phyloP scores from a whole-genome alignment of 768 basidiomycete genomes.

The Calocybe cyanea region DNA sequence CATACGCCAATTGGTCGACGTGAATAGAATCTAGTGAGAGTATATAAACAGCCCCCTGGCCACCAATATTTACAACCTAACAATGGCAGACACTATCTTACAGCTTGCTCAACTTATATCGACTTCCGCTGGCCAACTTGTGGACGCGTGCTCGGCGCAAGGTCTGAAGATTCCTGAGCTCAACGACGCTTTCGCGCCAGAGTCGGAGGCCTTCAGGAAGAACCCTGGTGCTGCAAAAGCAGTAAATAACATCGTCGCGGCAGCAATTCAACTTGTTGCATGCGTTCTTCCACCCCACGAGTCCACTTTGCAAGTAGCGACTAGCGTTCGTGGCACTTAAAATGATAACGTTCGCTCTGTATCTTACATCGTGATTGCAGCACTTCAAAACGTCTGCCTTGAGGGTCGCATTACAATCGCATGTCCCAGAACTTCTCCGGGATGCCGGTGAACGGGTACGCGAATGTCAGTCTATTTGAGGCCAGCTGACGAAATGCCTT shows the following conservation, averaged over 20 bases:
- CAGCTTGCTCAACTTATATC: conserved; percentile 16
- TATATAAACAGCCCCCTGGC: too few relatives aligned
- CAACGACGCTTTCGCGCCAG: conserved; percentile 20
- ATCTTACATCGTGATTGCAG: conserved; percentile 6
- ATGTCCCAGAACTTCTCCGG: conserved; percentile 29
- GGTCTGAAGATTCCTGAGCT: conserved; percentile 21
- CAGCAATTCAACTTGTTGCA: conserved; percentile 30
- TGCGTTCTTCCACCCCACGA: conserved; percentile 23
- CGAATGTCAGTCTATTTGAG: neutral
- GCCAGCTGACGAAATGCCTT: neutral
- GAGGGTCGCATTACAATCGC: conserved; percentile 18
- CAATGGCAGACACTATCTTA: too few relatives aligned
- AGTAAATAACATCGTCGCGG: conserved; percentile 26
- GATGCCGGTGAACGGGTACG: conserved; percentile 29
- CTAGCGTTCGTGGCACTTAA: conserved; percentile 18
- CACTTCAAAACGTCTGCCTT: conserved; percentile 23
- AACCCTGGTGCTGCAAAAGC: conserved; percentile 24
- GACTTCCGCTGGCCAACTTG: conserved; percentile 18
- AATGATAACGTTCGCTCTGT: neutral
- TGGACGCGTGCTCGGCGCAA: conserved; percentile 12
- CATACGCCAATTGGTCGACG: too few relatives aligned
- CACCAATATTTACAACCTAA: too few relatives aligned
- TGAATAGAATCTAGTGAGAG: too few relatives aligned
- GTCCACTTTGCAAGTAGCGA: conserved; percentile 16
- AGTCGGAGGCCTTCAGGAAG: conserved; percentile 27